Base-by-base conservation (phyloP, 192 early-diverging fungal species). In the Linderina pennispora region DNA sequence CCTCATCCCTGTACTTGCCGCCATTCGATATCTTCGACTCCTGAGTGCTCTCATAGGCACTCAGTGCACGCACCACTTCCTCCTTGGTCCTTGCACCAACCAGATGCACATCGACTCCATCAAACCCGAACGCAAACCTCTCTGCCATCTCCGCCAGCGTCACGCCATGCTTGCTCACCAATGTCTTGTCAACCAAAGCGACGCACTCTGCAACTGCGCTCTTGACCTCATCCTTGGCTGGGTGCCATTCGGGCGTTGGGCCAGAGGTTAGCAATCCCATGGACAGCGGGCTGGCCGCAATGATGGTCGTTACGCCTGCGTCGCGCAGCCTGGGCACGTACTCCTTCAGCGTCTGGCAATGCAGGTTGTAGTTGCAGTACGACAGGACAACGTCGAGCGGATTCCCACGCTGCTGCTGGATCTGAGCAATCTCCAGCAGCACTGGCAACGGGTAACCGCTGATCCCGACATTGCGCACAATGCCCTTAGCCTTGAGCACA, bases 291-390 rank as follows among this genome's bases (percentile, higher is more conserved):
- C 80, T 82, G 9, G 84, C 86, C 23, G 79, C 82, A 33, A 84
- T 70, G 26, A 88, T 25, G 8, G 71, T 76, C 17, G 58, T 37
- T 15, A 88, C 79, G 20, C 80, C 84, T 10, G 58, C 64, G 13
- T 37, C 55, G 13, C 73, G 75, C 35, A 86, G 77, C 23, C 54
- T 44, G 4, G 69, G 66, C 15, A 76, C 53, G 40, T 78, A 83
- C 3, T 76, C 65, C 0, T 49, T 39, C 4, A 88, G 55, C 8
- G 36, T 40, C 14, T 77, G 81, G 49, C 80, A 84, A 36, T 86
- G 81, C 32, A 88, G 55, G 22, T 77, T 82, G 26, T 81, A 81
- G 51, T 85, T 81, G 55, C 81, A 83, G 33, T 88, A 88, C 5
- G 82, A 80, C 5, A 86, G 49, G 32, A 84, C 60, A 17, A 78